Evolutionary conservation across 2,329 filamentous ascomycete species (phyloP).

Genomic region (Diaporthe caulivora): DNA sequence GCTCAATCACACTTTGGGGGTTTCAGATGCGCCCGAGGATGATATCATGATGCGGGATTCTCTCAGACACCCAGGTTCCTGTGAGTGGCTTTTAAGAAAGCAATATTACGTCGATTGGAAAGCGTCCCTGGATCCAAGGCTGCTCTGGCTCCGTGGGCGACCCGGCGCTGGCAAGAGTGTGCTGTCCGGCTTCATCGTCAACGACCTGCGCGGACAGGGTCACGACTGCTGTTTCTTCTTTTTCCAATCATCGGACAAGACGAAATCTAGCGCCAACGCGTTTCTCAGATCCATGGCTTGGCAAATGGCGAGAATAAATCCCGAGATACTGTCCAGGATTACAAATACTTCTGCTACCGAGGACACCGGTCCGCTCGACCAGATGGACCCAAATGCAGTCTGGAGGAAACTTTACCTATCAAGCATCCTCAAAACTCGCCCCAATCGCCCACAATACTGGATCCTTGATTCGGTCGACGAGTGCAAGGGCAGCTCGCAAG

Average conservation of each 20-base stretch:
- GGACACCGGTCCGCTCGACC: constrained; percentile 41
- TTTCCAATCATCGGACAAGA: constrained; percentile 38
- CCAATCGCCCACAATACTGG: constrained; percentile 47
- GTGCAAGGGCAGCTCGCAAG: constrained; percentile 42
- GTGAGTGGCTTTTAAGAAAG: constrained; percentile 39
- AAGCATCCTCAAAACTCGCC: constrained; percentile 42
- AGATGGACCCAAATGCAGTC: constrained; percentile 43
- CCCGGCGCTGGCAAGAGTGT: constrained; percentile 44
- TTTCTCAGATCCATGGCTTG: constrained; percentile 47
- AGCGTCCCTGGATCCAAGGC: not conserved
- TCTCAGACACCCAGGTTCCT: constrained; percentile 24
- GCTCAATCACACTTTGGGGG: too few species aligned
- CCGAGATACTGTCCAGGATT: constrained; percentile 41
- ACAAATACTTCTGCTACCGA: constrained; percentile 33
- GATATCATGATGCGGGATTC: constrained; percentile 38
- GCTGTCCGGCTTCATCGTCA: constrained; percentile 38
- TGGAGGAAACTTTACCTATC: constrained; percentile 46
- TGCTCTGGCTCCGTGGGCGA: constrained; percentile 41
- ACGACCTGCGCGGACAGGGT: constrained; percentile 32
- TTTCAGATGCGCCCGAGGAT: constrained; percentile 39
- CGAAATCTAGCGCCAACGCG: constrained; percentile 55
- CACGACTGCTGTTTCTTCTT: constrained; percentile 42
- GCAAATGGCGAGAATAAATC: constrained; percentile 48
- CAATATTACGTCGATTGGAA: constrained; percentile 34
- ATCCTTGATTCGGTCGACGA: constrained; percentile 51